Evolutionary conservation across 2,329 filamentous ascomycete species (phyloP), one percentile per base, ranked within the genome.

Genomic region (Cercospora brassicicola): DNA sequence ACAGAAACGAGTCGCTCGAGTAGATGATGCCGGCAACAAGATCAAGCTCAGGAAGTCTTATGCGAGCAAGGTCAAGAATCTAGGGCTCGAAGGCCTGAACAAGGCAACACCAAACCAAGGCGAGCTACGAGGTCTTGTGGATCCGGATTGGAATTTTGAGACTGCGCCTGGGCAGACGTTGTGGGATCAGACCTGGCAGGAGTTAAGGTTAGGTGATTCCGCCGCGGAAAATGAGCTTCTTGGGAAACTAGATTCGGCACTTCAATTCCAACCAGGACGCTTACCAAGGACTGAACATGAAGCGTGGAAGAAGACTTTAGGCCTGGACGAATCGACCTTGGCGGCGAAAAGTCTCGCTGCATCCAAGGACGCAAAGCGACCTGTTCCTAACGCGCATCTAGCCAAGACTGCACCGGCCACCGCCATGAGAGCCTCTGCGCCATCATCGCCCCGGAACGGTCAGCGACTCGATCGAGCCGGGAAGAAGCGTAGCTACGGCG

Each of bases 401-500:
- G 67, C 73, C 28, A 74, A 78, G 73, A 68, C 75, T 11, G 69
- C 72, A 18, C 70, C 74, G 39, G 68, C 62, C n/a, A 60, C 65
- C 28, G 64, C 56, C 13, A 62, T 71, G 39, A 70, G 75, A 15
- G 69, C 64, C 42, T 76, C 80, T 30, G 79, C 77, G 42, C 80
- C 79, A 8, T 72, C 79, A 8, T 77, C 79, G 7, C 77, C 78
- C n/a, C 76, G 76, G n/a, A 73, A 76, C 64, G 84, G 87, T 10
- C 78, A 82, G 45, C 84, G 91, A 64, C 88, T 90, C 36, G 88
- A 89, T 73, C 85, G 91, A 59, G 82, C 84, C 65, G 85, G 87
- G 69, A 92, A 91, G 82, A 93, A 93, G 83, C 86, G 91, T 59
- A 87, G 89, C 70, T 94, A 93, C 76, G 88, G 89, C 45, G 91